Percentiles rank a stretch among this genome's conserved stretches.
Evolutionary conservation across 2,329 filamentous ascomycete species (phyloP).

Genomic region (Chalaropsis thielavioides): DNA sequence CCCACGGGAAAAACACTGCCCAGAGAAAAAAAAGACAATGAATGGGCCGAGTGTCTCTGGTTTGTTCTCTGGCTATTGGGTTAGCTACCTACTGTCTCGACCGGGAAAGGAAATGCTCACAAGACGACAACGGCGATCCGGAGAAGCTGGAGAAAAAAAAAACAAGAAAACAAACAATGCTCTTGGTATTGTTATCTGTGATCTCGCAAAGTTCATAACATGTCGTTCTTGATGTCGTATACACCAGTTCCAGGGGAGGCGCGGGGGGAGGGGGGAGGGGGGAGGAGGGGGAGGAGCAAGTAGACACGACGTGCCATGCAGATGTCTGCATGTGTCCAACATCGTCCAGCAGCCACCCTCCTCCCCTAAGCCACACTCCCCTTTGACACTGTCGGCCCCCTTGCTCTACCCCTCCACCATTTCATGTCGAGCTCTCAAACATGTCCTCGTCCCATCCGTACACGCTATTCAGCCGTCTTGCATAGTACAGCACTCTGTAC

Average conservation of each 20-base stretch:
- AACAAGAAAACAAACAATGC: no score
- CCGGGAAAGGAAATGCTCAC: no score
- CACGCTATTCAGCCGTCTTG: slow-evolving; percentile 23
- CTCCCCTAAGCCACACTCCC: neutral
- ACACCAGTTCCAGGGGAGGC: slow-evolving; percentile 25
- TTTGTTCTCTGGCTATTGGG: no score
- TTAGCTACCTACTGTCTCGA: no score
- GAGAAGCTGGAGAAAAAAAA: no score
- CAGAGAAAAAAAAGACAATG: no score
- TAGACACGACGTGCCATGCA: neutral
- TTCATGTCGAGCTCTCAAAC: slow-evolving; percentile 20
- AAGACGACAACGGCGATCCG: no score
- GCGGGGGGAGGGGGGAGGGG: slow-evolving; percentile 66
- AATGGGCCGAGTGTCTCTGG: no score
- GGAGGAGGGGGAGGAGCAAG: slow-evolving; percentile 22
- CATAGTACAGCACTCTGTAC: slow-evolving; percentile 21
- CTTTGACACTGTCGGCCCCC: neutral
- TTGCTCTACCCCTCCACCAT: neutral
- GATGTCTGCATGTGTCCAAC: neutral
- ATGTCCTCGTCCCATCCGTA: slow-evolving; percentile 27
- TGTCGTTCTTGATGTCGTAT: neutral
- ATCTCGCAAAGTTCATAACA: no score
- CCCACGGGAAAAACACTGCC: no score
- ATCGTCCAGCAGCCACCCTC: neutral
- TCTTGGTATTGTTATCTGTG: no score